These are phyloP conservation scores for Mariannaea sp. DNA, from an alignment of 2,329 filamentous ascomycete genomes.

Conservation along the genomic window DNA sequence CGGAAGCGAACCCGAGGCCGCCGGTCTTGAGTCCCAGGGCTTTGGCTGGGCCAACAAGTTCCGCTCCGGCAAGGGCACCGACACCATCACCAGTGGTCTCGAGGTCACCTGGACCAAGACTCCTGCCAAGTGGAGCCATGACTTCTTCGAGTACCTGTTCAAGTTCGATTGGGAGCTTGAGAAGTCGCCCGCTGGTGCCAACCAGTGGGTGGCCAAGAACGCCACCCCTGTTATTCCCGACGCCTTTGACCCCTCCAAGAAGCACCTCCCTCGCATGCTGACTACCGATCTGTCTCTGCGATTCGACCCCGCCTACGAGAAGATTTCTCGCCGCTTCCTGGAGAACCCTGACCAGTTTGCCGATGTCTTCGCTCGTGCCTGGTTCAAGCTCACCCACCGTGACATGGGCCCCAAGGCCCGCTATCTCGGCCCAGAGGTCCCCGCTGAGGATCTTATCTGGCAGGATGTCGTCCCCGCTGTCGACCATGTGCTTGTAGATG, in stretches of 20 bases:
- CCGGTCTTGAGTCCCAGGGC: conserved; percentile 67
- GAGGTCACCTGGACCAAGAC: conserved; percentile 82
- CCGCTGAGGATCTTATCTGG: conserved; percentile 72
- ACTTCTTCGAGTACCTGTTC: conserved; percentile 78
- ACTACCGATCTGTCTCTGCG: conserved; percentile 76
- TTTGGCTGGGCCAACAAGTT: conserved; percentile 72
- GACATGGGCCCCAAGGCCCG: conserved; percentile 74
- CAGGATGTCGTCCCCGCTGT: conserved; percentile 71
- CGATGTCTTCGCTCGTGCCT: conserved; percentile 73
- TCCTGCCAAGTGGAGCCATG: conserved; percentile 68
- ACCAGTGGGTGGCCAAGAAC: conserved; percentile 78
- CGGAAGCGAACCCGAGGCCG: conserved; percentile 69
- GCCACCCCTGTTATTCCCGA: conserved; percentile 69
- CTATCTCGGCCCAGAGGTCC: conserved; percentile 77
- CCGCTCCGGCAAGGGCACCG: conserved; percentile 68
- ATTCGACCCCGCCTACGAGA: conserved; percentile 75
- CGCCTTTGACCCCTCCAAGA: conserved; percentile 69
- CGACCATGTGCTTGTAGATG: conserved; percentile 63
- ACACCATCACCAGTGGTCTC: conserved; percentile 76
- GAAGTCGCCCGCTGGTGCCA: conserved; percentile 76
- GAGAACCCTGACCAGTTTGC: conserved; percentile 71
- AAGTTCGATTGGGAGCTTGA: conserved; percentile 78
- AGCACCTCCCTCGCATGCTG: conserved; percentile 74
- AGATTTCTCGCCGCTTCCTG: conserved; percentile 74
- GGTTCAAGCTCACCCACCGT: conserved; percentile 85